Evolutionary conservation across 2,329 filamentous ascomycete genomes (phyloP).

Genomic region (Exophiala sp.): DNA sequence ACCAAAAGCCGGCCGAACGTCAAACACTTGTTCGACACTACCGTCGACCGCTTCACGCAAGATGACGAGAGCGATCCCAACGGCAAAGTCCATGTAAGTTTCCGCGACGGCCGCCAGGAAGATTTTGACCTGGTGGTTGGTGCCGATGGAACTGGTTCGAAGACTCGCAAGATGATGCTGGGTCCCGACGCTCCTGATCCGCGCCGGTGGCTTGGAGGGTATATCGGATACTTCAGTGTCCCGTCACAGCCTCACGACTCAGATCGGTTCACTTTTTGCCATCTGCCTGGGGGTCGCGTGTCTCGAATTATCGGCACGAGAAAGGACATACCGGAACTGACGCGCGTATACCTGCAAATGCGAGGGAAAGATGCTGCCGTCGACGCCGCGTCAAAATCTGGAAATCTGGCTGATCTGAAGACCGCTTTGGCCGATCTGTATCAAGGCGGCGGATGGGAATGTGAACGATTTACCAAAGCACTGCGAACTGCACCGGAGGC

Average conservation of each 20-base stretch:
- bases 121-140: constrained; percentile 54
- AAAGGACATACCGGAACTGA: constrained; percentile 11
- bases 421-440: constrained; percentile 32
- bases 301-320: constrained; percentile 26
- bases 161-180: constrained; percentile 45
- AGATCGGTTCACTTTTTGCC: constrained; percentile 19
- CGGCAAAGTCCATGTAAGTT: constrained; percentile 36
- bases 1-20: constrained; percentile 20
- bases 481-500: constrained; percentile 34
- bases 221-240: constrained; percentile 33
- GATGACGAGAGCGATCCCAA: constrained; percentile 23
- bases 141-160: constrained; percentile 55
- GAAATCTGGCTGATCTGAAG: constrained; percentile 29
- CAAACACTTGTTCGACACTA: constrained; percentile 36
- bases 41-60: constrained; percentile 33
- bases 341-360: constrained; percentile 26
- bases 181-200: constrained; percentile 21
- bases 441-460: constrained; percentile 38
- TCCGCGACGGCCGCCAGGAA: constrained; percentile 44
- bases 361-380: background rate
- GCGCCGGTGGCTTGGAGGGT: constrained; percentile 20
- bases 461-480: constrained; percentile 35
- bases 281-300: constrained; percentile 26
- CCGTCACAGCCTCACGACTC: constrained; percentile 26
- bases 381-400: constrained; percentile 2